Evolutionary conservation across 179 eudicot species (phyloP).

Genomic region (Corrigiola litoralis): DNA sequence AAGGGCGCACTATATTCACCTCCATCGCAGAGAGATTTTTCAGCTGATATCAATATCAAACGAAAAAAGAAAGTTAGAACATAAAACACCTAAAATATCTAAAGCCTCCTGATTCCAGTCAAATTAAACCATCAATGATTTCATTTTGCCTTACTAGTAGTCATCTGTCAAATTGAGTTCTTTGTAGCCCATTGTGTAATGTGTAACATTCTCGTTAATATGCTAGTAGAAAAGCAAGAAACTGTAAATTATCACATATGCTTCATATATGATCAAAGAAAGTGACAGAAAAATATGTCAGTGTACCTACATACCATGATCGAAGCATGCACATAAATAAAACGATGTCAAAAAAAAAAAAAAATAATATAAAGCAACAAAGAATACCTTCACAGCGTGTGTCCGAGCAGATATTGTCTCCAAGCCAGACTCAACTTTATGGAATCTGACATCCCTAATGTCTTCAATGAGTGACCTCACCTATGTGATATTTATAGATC

Average conservation of each 20-base stretch:
- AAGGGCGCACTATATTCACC: conserved; percentile 91
- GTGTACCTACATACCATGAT: background rate
- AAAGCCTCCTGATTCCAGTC: background rate
- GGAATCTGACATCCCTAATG: conserved; percentile 93
- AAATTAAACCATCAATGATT: background rate
- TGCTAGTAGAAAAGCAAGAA: too few species aligned
- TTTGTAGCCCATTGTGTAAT: too few species aligned
- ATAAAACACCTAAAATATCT: background rate
- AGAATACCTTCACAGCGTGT: conserved; percentile 75
- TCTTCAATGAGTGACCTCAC: conserved; percentile 95
- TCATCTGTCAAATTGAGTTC: too few species aligned
- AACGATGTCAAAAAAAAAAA: background rate
- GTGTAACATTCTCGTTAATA: too few species aligned
- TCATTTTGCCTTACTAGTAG: too few species aligned
- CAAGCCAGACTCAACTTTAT: conserved; percentile 88
- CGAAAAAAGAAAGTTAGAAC: background rate
- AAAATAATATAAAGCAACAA: conserved; percentile 3
- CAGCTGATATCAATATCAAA: conserved; percentile 41
- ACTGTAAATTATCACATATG: too few species aligned
- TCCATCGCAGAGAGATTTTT: conserved; percentile 93
- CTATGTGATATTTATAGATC: conserved; percentile 28
- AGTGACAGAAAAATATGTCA: too few species aligned
- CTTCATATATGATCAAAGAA: too few species aligned
- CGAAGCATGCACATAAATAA: too few species aligned
- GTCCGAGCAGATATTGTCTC: conserved; percentile 82